A percentile compares a stretch with the other conserved stretches of the same genome.
Evolutionary conservation across 129 eudicot species (phyloP).

Genomic region (Flaveria linearis): DNA sequence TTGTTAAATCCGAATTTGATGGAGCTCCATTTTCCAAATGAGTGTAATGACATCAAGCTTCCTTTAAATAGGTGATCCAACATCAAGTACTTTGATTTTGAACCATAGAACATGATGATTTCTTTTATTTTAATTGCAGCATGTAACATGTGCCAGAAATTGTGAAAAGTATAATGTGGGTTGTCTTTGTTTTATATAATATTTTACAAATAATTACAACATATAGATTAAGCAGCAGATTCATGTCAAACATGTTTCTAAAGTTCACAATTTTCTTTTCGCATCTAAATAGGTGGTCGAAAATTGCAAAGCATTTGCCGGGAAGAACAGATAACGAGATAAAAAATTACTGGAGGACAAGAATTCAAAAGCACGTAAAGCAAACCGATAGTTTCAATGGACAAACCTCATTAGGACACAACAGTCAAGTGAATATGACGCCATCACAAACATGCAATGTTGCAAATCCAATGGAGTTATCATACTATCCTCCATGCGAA

Average conservation of each 20-base stretch:
- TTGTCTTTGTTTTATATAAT: not conserved
- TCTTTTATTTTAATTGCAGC: constrained; percentile 33
- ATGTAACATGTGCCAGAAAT: constrained; percentile 32
- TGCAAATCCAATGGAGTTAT: constrained; percentile 38
- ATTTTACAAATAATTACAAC: not conserved
- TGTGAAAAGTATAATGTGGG: not conserved
- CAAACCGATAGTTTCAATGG: constrained; percentile 33
- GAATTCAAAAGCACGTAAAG: constrained; percentile 78
- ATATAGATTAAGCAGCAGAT: not conserved
- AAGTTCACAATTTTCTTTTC: not conserved
- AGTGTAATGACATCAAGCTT: too few relatives aligned
- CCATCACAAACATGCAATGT: constrained; percentile 27
- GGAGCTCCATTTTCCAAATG: constrained; percentile 8
- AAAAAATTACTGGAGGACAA: constrained; percentile 86
- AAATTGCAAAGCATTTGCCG: constrained; percentile 80
- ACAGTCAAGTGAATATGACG: constrained; percentile 24
- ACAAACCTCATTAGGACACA: constrained; percentile 27
- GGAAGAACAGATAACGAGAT: constrained; percentile 96
- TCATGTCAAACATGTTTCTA: not conserved
- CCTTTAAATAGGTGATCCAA: constrained; percentile 8
- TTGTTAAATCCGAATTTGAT: not conserved
- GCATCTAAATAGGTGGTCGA: constrained; percentile 70
- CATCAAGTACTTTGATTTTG: constrained; percentile 29
- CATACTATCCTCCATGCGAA: constrained; percentile 32
- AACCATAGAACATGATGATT: constrained; percentile 46